Evolutionary conservation across 1,284 basidiomycete species (phyloP).

Genomic region (Rhodotorula sp.): DNA sequence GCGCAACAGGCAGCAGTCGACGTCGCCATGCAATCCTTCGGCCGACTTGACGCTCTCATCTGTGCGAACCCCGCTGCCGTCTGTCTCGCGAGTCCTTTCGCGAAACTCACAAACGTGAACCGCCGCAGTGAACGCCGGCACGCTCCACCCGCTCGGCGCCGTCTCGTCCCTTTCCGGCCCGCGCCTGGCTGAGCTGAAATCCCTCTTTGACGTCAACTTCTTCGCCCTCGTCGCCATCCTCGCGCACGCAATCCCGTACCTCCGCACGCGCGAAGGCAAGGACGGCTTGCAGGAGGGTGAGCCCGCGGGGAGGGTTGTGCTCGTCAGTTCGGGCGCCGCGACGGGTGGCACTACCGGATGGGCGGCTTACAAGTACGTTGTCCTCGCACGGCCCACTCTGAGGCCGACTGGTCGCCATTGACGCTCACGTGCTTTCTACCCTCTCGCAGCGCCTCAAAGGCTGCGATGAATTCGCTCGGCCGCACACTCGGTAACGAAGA

Average conservation of each 20-base stretch:
- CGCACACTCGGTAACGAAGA: slow-evolving; percentile 77
- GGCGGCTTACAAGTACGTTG: slow-evolving; percentile 62
- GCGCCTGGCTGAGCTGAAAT: slow-evolving; percentile 32
- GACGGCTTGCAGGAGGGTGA: slow-evolving; percentile 37
- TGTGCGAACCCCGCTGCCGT: slow-evolving; percentile 35
- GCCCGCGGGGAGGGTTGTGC: slow-evolving; percentile 64
- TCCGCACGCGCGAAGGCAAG: slow-evolving; percentile 54
- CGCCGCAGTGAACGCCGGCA: slow-evolving; percentile 72
- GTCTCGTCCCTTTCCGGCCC: slow-evolving; percentile 47
- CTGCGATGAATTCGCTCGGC: slow-evolving; percentile 75
- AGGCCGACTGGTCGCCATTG: neutral
- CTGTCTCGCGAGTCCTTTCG: neutral
- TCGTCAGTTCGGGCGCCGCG: slow-evolving; percentile 80
- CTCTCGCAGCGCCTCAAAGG: slow-evolving; percentile 51
- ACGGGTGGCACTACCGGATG: slow-evolving; percentile 66
- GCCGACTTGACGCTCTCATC: slow-evolving; percentile 69
- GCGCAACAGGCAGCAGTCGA: slow-evolving; percentile 58
- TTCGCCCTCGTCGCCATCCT: slow-evolving; percentile 73
- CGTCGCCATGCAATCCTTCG: slow-evolving; percentile 54
- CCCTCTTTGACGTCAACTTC: slow-evolving; percentile 72
- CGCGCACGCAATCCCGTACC: slow-evolving; percentile 64
- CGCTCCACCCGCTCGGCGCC: slow-evolving; percentile 56
- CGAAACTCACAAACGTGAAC: neutral
- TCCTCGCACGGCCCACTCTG: neutral
- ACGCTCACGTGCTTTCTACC: neutral